phyloP scores from a whole-genome alignment of 495 filamentous ascomycete genomes.

The Saxophila tyrrhenica region DNA sequence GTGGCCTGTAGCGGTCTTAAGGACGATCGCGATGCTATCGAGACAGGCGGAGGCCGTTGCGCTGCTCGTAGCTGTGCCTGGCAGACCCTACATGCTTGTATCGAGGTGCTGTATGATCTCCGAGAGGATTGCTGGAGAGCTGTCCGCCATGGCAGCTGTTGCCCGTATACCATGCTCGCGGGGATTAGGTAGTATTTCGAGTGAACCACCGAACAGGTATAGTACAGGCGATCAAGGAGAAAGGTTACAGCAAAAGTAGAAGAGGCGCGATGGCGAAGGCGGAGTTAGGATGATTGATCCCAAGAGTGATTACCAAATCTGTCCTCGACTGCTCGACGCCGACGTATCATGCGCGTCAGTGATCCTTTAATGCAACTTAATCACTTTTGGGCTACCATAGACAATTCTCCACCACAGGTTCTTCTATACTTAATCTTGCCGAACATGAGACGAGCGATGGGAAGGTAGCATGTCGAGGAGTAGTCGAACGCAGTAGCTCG shows the following conservation, averaged over 20 bases:
- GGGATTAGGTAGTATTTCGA: background rate
- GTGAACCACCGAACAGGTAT: background rate
- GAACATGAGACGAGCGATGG: too few relatives aligned
- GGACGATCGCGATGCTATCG: background rate
- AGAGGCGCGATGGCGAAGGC: background rate
- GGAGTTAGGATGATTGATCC: background rate
- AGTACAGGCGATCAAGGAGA: background rate
- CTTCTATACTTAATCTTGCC: too few relatives aligned
- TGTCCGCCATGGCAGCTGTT: constrained; percentile 39
- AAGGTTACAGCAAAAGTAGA: background rate
- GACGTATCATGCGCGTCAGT: too few relatives aligned
- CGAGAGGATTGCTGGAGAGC: constrained; percentile 30
- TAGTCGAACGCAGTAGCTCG: too few relatives aligned
- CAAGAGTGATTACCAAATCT: background rate
- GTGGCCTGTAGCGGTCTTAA: background rate
- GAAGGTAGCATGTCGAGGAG: too few relatives aligned
- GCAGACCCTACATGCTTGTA: constrained; percentile 10
- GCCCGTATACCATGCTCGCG: constrained; percentile 39
- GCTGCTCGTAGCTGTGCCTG: constrained; percentile 5
- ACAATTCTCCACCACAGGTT: background rate
- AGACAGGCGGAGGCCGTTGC: constrained; percentile 3
- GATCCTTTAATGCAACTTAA: too few relatives aligned
- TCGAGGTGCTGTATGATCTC: constrained; percentile 8
- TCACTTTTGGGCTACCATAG: background rate
- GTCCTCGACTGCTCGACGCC: background rate